Evolutionary conservation across 202 grass and related monocot species (phyloP), one percentile per base, ranked within the genome.

Genomic region (Musa balbisiana): DNA sequence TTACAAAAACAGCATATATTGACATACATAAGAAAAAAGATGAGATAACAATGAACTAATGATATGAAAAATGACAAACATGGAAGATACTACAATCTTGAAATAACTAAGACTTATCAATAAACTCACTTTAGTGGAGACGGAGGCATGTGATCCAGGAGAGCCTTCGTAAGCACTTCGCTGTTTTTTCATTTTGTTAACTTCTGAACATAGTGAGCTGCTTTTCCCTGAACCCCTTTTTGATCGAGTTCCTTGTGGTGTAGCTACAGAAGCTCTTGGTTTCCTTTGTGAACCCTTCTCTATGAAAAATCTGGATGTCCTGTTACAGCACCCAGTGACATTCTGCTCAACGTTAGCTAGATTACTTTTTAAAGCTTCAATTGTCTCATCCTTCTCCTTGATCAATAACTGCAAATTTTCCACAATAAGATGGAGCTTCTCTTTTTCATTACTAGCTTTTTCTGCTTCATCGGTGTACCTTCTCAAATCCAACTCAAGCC

Each of bases 91-190:
- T 43, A 43, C 33, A 43, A 43, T 43, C 33, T 6, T 11, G 1
- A 49, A 81, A 10, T 25, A 14, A 73, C 66, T 33, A 76, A 75
- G 1, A 3, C 53, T 65, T 26, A 3, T 62, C 53, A 58, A 22
- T 53, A 77, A 81, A 86, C 89, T 92, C 79, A 92, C 86, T 82
- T 72, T 9, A 3, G 74, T 65, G 10, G 73, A 13, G 2, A 73
- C 55, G 9, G 76, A 64, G 15, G 50, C 20, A 49, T 15, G 68
- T 73, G 79, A 54, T 53, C 9, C 56, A 80, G 58, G 33, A 53
- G 77, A 70, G 24, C 20, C 78, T 63, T 73, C 26, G 27, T 53
- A 27, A 55, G 23, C 20, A 26, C 8, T 26, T 25, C 3, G 51
- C 11, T 24, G 71, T 21, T 24, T 26, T 85, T 79, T 62, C 13